Percentiles rank a stretch among this genome's conserved stretches.
phyloP scores from a whole-genome alignment of 495 filamentous ascomycete genomes.

The Lindgomyces ingoldianus region DNA sequence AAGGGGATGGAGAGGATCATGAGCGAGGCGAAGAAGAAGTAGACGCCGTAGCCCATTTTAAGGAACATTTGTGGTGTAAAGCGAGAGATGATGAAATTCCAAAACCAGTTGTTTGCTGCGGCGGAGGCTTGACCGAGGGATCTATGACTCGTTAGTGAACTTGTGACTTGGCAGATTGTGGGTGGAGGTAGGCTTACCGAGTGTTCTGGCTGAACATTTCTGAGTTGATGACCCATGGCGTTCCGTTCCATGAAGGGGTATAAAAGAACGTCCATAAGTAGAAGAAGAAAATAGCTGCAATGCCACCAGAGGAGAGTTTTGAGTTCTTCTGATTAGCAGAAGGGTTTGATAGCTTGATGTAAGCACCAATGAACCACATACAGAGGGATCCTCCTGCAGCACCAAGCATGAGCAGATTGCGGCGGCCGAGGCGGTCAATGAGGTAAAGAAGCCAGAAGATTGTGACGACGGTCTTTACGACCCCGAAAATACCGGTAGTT shows the following conservation, averaged over 20 bases:
- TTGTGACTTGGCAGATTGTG: neutral
- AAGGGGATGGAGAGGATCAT: slow-evolving; percentile 69
- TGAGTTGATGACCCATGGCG: slow-evolving; percentile 46
- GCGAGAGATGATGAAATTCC: slow-evolving; percentile 71
- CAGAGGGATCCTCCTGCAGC: slow-evolving; percentile 56
- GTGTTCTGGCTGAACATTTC: slow-evolving; percentile 46
- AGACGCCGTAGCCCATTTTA: slow-evolving; percentile 69
- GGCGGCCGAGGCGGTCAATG: slow-evolving; percentile 61
- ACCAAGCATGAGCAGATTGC: slow-evolving; percentile 57
- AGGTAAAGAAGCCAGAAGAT: slow-evolving; percentile 59
- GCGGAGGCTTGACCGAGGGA: slow-evolving; percentile 68
- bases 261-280: slow-evolving; percentile 80
- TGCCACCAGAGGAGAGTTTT: slow-evolving; percentile 57
- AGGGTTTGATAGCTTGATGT: slow-evolving; percentile 54
- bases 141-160: slow-evolving; percentile 14
- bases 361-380: slow-evolving; percentile 59
- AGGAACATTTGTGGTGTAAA: slow-evolving; percentile 78
- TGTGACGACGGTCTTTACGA: slow-evolving; percentile 55
- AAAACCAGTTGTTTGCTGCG: slow-evolving; percentile 72
- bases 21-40: slow-evolving; percentile 75
- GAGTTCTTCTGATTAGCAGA: slow-evolving; percentile 44
- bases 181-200: slow-evolving; percentile 14
- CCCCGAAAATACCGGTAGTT: slow-evolving; percentile 40
- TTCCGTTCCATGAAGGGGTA: slow-evolving; percentile 72
- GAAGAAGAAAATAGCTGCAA: slow-evolving; percentile 75